Conservation (phyloP, 768 basidiomycete species). For the Kwoniella sp. region DNA sequence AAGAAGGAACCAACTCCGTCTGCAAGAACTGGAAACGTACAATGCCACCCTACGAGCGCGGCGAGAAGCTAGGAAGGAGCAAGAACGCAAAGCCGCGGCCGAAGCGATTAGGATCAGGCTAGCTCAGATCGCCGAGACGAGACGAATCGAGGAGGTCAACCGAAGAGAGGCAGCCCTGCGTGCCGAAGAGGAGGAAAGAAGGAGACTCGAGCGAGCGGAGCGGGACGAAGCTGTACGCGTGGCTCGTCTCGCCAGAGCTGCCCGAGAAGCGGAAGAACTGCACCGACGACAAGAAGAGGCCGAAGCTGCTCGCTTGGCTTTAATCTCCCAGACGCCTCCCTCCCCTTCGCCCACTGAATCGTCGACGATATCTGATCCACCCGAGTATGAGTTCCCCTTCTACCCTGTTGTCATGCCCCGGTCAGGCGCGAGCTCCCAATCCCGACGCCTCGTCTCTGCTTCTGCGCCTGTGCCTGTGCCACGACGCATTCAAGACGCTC, state of each 20-base stretch:
- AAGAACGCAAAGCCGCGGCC: conserved; percentile 1
- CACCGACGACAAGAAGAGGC: background rate
- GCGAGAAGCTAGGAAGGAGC: conserved; percentile 3
- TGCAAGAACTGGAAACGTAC: conserved; percentile 14
- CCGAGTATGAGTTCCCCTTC: conserved; percentile 31
- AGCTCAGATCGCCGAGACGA: conserved; percentile 14
- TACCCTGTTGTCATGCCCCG: conserved; percentile 22
- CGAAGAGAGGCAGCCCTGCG: conserved; percentile 2
- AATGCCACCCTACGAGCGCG: background rate
- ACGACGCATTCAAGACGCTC: background rate
- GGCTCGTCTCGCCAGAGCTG: conserved; percentile 8
- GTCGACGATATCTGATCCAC: conserved; percentile 22
- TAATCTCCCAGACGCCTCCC: background rate
- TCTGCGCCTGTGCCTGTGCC: background rate
- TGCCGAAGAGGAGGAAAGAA: conserved; percentile 3
- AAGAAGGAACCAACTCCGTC: conserved; percentile 20
- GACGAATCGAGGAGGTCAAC: conserved; percentile 8
- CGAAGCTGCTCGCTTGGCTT: conserved; percentile 3
- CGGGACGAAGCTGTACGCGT: conserved; percentile 1
- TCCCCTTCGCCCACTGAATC: conserved; percentile 18
- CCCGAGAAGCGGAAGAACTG: conserved; percentile 2
- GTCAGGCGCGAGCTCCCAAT: background rate
- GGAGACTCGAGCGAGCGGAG: background rate
- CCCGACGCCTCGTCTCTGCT: background rate
- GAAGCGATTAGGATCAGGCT: conserved; percentile 5